Evolutionary conservation across 257 asterid species (phyloP).

Genomic region (Ajuga chamaepitys): DNA sequence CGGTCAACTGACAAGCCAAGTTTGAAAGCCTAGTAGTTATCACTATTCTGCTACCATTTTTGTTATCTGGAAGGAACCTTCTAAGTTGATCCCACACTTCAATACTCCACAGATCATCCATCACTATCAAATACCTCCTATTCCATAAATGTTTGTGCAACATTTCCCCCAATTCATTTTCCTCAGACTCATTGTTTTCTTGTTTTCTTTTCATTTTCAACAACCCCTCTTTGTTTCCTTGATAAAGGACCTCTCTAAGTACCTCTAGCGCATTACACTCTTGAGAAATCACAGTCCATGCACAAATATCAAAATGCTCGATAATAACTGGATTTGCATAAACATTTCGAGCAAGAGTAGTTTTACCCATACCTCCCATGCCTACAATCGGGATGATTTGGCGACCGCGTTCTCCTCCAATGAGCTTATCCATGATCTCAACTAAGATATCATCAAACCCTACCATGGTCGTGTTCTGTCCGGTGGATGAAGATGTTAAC

Average conservation of each 20-base stretch:
- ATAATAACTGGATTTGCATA: background rate
- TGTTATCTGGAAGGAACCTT: too few relatives aligned
- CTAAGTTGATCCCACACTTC: too few relatives aligned
- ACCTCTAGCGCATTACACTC: background rate
- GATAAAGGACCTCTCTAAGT: background rate
- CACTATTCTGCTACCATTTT: background rate
- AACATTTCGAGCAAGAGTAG: background rate
- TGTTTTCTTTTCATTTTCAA: too few relatives aligned
- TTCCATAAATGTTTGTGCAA: too few relatives aligned
- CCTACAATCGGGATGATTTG: background rate
- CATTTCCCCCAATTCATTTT: background rate
- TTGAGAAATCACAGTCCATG: conserved; percentile 1
- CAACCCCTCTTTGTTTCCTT: too few relatives aligned
- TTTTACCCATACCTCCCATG: conserved; percentile 1
- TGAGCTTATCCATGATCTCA: background rate
- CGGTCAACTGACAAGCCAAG: background rate
- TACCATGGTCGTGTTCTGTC: background rate
- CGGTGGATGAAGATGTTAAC: background rate
- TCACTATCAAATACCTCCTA: too few relatives aligned
- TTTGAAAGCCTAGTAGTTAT: background rate
- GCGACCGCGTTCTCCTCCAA: background rate
- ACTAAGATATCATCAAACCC: background rate
- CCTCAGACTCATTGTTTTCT: too few relatives aligned
- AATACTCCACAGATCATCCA: too few relatives aligned
- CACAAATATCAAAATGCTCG: background rate